Conservation (phyloP, 2,329 filamentous ascomycete species). For the Neofusicoccum parvum region DNA sequence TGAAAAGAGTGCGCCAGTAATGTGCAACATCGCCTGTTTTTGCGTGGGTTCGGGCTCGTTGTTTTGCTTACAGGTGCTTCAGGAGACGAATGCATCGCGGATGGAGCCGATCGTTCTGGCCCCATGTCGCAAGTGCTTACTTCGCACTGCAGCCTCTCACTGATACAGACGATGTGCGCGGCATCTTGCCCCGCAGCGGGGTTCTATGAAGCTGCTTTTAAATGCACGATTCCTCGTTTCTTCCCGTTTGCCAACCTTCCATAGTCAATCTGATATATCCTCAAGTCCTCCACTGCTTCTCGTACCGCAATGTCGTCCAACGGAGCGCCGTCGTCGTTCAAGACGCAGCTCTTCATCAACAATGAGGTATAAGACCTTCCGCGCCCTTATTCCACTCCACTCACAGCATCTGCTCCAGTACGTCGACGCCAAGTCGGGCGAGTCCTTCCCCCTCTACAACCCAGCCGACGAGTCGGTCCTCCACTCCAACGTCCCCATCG, state of each 20-base stretch:
- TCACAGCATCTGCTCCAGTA: slow-evolving; percentile 26
- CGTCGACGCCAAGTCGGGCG: slow-evolving; percentile 28
- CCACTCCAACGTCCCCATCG: slow-evolving; percentile 28
- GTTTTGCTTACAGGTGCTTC: neutral
- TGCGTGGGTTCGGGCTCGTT: no score
- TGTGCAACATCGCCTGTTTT: no score
- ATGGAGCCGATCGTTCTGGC: neutral
- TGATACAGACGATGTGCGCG: neutral
- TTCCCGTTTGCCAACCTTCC: neutral
- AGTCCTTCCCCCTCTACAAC: slow-evolving; percentile 30
- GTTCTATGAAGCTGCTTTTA: neutral
- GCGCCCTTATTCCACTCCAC: neutral
- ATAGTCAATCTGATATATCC: no score
- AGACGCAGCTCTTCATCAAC: slow-evolving; percentile 31
- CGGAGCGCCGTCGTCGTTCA: neutral
- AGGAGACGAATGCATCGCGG: neutral
- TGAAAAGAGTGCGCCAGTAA: no score
- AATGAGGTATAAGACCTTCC: slow-evolving; percentile 28
- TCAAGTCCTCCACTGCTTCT: no score
- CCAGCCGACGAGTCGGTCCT: slow-evolving; percentile 31
- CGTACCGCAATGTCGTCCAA: neutral
- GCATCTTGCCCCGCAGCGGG: neutral
- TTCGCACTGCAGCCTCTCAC: neutral
- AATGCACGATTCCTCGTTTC: neutral
- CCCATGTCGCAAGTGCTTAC: neutral